Evolutionary conservation across 1,284 basidiomycete species (phyloP).

Genomic region (Porodaedalea pini): DNA sequence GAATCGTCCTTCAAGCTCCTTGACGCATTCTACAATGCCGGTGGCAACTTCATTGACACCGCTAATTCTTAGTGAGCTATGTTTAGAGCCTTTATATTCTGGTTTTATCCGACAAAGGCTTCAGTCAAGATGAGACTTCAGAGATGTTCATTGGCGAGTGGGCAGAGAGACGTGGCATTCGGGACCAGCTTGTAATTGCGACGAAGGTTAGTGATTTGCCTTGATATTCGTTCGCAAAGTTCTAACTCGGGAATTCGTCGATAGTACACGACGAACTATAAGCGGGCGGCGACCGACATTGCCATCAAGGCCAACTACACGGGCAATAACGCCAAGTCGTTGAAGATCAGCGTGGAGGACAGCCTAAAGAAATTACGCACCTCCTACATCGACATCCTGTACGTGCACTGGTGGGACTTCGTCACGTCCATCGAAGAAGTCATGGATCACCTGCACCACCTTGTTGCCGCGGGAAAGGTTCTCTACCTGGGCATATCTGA

Average conservation of each 20-base stretch:
- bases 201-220: slow-evolving; percentile 31
- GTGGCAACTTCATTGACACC: slow-evolving; percentile 58
- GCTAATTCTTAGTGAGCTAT: slow-evolving; percentile 43
- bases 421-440: slow-evolving; percentile 44
- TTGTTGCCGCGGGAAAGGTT: slow-evolving; percentile 42
- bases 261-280: slow-evolving; percentile 34
- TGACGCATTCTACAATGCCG: slow-evolving; percentile 44
- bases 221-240: slow-evolving; percentile 19
- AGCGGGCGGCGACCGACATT: slow-evolving; percentile 25
- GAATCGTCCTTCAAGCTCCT: slow-evolving; percentile 44
- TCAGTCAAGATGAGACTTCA: neutral
- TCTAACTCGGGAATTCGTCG: slow-evolving; percentile 24
- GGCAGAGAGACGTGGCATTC: slow-evolving; percentile 35
- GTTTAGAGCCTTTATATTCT: neutral
- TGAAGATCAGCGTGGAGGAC: slow-evolving; percentile 33
- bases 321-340: slow-evolving; percentile 37
- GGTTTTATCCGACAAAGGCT: neutral
- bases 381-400: slow-evolving; percentile 41
- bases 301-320: slow-evolving; percentile 29
- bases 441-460: slow-evolving; percentile 46
- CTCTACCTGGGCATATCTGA: slow-evolving; percentile 45
- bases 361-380: slow-evolving; percentile 45
- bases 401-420: slow-evolving; percentile 45
- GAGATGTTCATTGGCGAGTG: slow-evolving; percentile 26
- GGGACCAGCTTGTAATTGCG: slow-evolving; percentile 25